Conservation (phyloP, 1,284 basidiomycete species). For the Mycocalia duriaeana region DNA sequence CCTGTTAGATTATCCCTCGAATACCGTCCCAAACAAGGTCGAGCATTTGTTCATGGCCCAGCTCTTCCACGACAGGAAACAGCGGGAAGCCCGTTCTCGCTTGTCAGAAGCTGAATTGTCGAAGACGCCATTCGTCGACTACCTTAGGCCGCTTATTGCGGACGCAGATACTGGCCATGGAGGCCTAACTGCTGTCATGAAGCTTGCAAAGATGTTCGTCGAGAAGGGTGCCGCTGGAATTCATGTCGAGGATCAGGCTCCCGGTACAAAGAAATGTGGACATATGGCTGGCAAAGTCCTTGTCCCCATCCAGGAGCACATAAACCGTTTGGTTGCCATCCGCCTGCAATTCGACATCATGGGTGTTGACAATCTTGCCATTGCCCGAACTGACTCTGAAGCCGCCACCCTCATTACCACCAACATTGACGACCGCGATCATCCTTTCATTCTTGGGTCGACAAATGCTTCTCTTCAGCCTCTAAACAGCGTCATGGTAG, state of each 20-base stretch:
- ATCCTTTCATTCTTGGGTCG: conserved; percentile 77
- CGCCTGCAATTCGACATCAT: conserved; percentile 88
- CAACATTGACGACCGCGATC: conserved; percentile 77
- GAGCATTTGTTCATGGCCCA: conserved; percentile 84
- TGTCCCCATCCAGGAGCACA: conserved; percentile 83
- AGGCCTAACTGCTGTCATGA: conserved; percentile 94
- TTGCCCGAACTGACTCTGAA: conserved; percentile 90
- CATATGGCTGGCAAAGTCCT: conserved; percentile 93
- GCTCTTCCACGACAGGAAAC: conserved; percentile 82
- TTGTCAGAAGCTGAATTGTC: conserved; percentile 58
- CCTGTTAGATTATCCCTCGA: conserved; percentile 94
- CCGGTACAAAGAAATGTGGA: conserved; percentile 90
- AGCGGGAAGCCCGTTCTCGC: conserved; percentile 79
- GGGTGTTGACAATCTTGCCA: conserved; percentile 82
- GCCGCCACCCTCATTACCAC: conserved; percentile 84
- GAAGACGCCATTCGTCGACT: conserved; percentile 78
- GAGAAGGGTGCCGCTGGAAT: conserved; percentile 88
- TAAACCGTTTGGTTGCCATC: conserved; percentile 77
- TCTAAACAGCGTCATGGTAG: conserved; percentile 70
- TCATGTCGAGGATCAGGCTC: conserved; percentile 89
- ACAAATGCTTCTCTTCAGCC: conserved; percentile 48
- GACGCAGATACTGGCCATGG: conserved; percentile 93
- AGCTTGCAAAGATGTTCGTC: conserved; percentile 88
- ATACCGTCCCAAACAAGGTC: conserved; percentile 90
- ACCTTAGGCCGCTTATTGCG: conserved; percentile 89